These are phyloP conservation scores for Globisporangium abappressorium DNA, from an alignment of 352 stramenopile species.

Conservation along the genomic window DNA sequence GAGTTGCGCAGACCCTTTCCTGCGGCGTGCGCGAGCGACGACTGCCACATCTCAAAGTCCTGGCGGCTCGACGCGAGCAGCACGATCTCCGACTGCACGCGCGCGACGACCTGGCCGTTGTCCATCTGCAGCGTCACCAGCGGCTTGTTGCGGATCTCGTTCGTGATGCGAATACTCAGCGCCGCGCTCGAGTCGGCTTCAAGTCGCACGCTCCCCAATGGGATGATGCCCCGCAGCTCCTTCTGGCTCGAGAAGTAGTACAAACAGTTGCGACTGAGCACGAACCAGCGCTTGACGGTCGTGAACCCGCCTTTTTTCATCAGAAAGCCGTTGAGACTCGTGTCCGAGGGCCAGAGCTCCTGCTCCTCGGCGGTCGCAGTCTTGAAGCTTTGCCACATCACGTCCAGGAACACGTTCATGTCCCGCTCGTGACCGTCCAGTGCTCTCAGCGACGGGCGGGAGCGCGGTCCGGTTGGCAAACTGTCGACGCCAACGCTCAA, in stretches of 20 bases:
- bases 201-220: slow-evolving; percentile 70
- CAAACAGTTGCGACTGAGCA: slow-evolving; percentile 84
- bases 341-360: slow-evolving; percentile 87
- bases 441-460: slow-evolving; percentile 64
- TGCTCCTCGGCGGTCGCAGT: slow-evolving; percentile 80
- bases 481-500: slow-evolving; percentile 85
- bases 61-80: slow-evolving; percentile 58
- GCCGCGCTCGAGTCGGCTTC: slow-evolving; percentile 52
- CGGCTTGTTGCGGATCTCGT: slow-evolving; percentile 45
- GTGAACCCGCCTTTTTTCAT: slow-evolving; percentile 84
- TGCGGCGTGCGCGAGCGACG: slow-evolving; percentile 74
- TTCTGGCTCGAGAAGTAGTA: slow-evolving; percentile 87
- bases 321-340: slow-evolving; percentile 80
- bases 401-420: slow-evolving; percentile 85
- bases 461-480: slow-evolving; percentile 70
- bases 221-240: slow-evolving; percentile 84
- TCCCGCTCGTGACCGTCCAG: slow-evolving; percentile 77
- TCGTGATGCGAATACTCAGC: slow-evolving; percentile 74
- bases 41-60: slow-evolving; percentile 90
- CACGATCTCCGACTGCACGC: slow-evolving; percentile 77
- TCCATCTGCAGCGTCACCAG: slow-evolving; percentile 81
- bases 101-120: slow-evolving; percentile 76
- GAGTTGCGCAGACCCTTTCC: slow-evolving; percentile 81
- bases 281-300: slow-evolving; percentile 82
- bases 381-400: slow-evolving; percentile 88